Conservation (phyloP, 2,329 filamentous ascomycete genomes). For the Teratosphaeria gauchensis region DNA sequence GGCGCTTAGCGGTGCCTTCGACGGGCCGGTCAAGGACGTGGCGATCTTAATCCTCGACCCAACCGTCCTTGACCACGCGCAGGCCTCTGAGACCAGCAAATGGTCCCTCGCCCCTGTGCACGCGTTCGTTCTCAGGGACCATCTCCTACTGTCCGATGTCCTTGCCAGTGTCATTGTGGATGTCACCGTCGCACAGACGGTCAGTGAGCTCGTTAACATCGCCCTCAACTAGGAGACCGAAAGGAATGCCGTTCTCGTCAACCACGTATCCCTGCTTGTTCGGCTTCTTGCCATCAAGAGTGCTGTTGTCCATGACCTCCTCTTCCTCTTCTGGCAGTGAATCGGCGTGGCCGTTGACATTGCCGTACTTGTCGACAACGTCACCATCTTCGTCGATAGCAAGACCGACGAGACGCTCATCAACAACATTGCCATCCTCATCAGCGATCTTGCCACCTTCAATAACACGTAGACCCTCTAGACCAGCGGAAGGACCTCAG, state of each 20-base stretch:
- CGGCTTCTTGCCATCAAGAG: slow-evolving; percentile 36
- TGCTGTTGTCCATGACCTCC: slow-evolving; percentile 34
- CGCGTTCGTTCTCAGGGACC: slow-evolving; percentile 55
- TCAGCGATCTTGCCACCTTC: slow-evolving; percentile 40
- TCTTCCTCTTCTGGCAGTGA: slow-evolving; percentile 36
- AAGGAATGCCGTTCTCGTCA: slow-evolving; percentile 39
- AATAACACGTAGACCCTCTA: slow-evolving; percentile 39
- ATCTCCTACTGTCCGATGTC: slow-evolving; percentile 59
- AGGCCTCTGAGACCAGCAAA: slow-evolving; percentile 42
- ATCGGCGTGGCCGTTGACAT: slow-evolving; percentile 52
- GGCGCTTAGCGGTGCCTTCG: slow-evolving; percentile 50
- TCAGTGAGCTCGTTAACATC: slow-evolving; percentile 54
- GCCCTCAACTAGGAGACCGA: slow-evolving; percentile 59
- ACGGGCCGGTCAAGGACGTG: slow-evolving; percentile 45
- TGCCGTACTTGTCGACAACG: slow-evolving; percentile 52
- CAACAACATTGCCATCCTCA: slow-evolving; percentile 42
- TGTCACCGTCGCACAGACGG: slow-evolving; percentile 61
- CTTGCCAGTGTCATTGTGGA: slow-evolving; percentile 64
- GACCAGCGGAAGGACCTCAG: slow-evolving; percentile 42
- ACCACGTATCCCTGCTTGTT: slow-evolving; percentile 44
- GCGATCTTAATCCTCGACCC: slow-evolving; percentile 41
- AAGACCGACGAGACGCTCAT: slow-evolving; percentile 47
- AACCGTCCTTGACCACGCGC: slow-evolving; percentile 38
- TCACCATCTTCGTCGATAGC: slow-evolving; percentile 55
- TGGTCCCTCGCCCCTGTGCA: slow-evolving; percentile 40